Evolutionary conservation across 331 rosid genomes (phyloP).

Genomic region (Cydonia oblonga): DNA sequence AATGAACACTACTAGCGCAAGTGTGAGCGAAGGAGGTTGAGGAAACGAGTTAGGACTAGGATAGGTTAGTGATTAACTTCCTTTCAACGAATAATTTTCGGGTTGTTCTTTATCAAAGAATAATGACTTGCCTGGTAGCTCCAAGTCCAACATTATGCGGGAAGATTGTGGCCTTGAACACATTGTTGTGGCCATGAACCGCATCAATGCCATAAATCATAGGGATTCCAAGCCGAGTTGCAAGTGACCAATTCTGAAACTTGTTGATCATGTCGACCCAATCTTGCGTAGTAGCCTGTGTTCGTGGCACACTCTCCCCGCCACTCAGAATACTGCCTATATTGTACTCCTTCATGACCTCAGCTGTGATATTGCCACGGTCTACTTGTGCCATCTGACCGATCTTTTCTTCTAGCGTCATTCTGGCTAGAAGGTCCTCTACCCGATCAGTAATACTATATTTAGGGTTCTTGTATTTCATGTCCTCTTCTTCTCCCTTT

Average conservation of each 20-base stretch:
- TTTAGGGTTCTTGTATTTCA: slow-evolving; percentile 54
- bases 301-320: slow-evolving; percentile 14
- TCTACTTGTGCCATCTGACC: slow-evolving; percentile 13
- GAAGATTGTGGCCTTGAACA: slow-evolving; percentile 60
- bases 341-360: slow-evolving; percentile 6
- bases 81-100: background rate
- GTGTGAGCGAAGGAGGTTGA: background rate
- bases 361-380: background rate
- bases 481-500: slow-evolving; percentile 16
- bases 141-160: slow-evolving; percentile 83
- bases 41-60: too few relatives aligned
- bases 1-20: too few relatives aligned
- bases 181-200: slow-evolving; percentile 76
- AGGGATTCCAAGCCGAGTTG: slow-evolving; percentile 77
- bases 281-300: background rate
- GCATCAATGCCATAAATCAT: slow-evolving; percentile 84
- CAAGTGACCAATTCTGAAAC: slow-evolving; percentile 14
- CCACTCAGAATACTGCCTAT: slow-evolving; percentile 18
- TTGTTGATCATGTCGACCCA: slow-evolving; percentile 10
- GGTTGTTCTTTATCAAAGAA: background rate
- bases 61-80: too few relatives aligned
- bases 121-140: slow-evolving; percentile 49
- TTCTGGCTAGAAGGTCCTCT: background rate
- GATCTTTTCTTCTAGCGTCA: slow-evolving; percentile 4
- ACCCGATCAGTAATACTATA: slow-evolving; percentile 27